Percentiles rank a stretch among this genome's conserved stretches.
phyloP scores from a whole-genome alignment of 2,329 filamentous ascomycete species.

The Phyllosticta citriasiana region DNA sequence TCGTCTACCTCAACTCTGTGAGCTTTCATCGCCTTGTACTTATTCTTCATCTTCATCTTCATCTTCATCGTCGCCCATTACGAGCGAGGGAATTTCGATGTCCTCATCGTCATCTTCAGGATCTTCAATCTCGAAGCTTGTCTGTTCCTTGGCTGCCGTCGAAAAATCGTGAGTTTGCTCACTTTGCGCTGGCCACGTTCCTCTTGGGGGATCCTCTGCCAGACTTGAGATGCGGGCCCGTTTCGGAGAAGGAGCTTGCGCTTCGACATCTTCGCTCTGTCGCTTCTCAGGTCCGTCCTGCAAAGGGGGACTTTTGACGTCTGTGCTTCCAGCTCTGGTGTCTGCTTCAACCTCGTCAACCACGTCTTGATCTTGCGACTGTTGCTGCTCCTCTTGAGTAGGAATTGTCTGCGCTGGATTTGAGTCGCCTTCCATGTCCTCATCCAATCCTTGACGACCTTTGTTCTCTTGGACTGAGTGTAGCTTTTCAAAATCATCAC shows the following conservation, averaged over 20 bases:
- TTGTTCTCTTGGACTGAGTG: conserved; percentile 8
- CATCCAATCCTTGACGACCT: neutral
- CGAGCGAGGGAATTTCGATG: conserved; percentile 6
- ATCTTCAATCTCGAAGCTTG: neutral
- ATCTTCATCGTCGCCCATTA: conserved; percentile 6
- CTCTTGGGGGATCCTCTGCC: neutral
- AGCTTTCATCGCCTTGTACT: neutral
- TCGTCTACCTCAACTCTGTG: neutral
- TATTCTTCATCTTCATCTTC: neutral
- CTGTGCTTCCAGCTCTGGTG: neutral
- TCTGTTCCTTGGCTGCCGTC: neutral
- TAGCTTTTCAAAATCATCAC: conserved; percentile 15
- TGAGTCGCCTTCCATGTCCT: conserved; percentile 3
- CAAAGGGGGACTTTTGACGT: neutral
- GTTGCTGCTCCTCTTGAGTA: neutral
- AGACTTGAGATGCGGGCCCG: conserved; percentile 1
- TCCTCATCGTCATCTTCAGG: conserved; percentile 6
- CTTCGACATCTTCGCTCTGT: conserved; percentile 1
- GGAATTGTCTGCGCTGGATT: neutral
- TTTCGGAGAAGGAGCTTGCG: neutral
- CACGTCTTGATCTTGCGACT: neutral
- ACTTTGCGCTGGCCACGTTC: neutral
- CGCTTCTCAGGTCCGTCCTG: conserved; percentile 3
- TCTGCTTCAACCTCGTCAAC: neutral
- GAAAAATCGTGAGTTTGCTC: neutral